Base-by-base conservation (phyloP, 257 asterid genomes). In the Vinca minor region DNA sequence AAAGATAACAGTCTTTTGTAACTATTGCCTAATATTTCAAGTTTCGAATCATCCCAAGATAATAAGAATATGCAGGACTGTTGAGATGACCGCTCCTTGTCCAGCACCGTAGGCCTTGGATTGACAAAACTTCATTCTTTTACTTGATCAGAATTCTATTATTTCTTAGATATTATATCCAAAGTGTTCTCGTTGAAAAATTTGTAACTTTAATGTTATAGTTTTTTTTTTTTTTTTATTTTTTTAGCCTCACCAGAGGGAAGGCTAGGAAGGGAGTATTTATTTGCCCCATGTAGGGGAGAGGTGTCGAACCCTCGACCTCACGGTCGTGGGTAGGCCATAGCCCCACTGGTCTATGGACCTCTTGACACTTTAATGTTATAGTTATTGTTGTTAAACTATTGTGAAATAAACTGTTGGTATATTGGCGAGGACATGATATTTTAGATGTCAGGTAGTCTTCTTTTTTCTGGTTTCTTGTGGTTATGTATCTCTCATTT, bases 401-500 rank as follows among this genome's bases (percentile, higher is more conserved):
- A 18, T 12, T 25, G 17, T 59, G n/a, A 21, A 13, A 18, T 31
- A 42, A 46, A 25, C 28, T 42, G n/a, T 45, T 32, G 35, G 38
- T 29, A 28, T 47, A 29, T 13, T 62, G 63, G n/a, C 12, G 42
- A 38, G 23, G 42, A 35, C 35, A 36, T 17, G 14, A 49, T 9
- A 10, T 18, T 17, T 26, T 48, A 53, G 47, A 4, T 13, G 29
- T 36, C 45, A 12, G 26, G 10, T 18, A 15, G 14, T 50, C 50
- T 46, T 67, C 53, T 17, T 25, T 54, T 34, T 35, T 36, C 44
- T 41, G 41, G 31, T 34, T 72, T 61, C 63, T 59, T 5, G 17
- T 28, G n/a, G 46, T 42, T 31, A 4, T 10, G 4, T 12, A 28
- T 10, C n/a, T 20, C 35, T 35, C 61, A 10, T 59, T 55, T n/a